These are phyloP conservation scores for Acanthamoeba culbertsoni DNA, from an alignment of 208 protist species.

Conservation along the genomic window DNA sequence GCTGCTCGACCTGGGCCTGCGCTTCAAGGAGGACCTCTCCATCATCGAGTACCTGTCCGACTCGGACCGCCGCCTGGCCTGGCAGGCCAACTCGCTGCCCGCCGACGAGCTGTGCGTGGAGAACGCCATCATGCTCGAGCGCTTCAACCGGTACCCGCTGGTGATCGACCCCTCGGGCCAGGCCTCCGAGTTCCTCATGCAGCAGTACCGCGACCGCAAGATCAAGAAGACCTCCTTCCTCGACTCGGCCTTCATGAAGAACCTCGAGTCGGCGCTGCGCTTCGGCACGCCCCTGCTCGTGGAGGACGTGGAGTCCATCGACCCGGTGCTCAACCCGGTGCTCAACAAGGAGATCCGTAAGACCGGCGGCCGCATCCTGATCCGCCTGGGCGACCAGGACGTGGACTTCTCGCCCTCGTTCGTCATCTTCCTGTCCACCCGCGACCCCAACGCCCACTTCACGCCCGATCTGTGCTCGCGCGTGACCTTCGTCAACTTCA, in stretches of 20 bases:
- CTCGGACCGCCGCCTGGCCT: slow-evolving; percentile 91
- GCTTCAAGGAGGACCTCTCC: slow-evolving; percentile 85
- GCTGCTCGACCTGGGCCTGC: slow-evolving; percentile 83
- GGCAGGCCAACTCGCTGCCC: slow-evolving; percentile 93
- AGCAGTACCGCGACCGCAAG: slow-evolving; percentile 85
- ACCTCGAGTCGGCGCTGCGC: slow-evolving; percentile 96
- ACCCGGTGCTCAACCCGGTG: slow-evolving; percentile 97
- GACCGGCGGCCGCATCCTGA: slow-evolving; percentile 92
- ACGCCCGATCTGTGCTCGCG: slow-evolving; percentile 84
- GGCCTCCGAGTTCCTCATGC: slow-evolving; percentile 92
- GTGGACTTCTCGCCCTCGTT: slow-evolving; percentile 98
- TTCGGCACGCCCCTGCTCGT: slow-evolving; percentile 98
- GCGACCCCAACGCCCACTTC: slow-evolving; percentile 94
- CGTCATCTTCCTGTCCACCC: slow-evolving; percentile 95
- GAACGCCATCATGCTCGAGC: slow-evolving; percentile 97
- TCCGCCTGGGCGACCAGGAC: slow-evolving; percentile 95
- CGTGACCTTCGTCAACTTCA: slow-evolving; percentile 89
- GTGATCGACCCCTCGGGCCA: slow-evolving; percentile 99
- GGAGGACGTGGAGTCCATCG: slow-evolving; percentile 98
- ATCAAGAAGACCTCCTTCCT: slow-evolving; percentile 71
- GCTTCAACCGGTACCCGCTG: slow-evolving; percentile 93
- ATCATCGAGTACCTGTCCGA: slow-evolving; percentile 93
- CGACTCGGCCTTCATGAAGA: slow-evolving; percentile 95
- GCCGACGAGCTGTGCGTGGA: slow-evolving; percentile 96
- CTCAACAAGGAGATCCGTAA: slow-evolving; percentile 96